phyloP scores from a whole-genome alignment of 805 yeast genomes.

The Starmerella cellae region DNA sequence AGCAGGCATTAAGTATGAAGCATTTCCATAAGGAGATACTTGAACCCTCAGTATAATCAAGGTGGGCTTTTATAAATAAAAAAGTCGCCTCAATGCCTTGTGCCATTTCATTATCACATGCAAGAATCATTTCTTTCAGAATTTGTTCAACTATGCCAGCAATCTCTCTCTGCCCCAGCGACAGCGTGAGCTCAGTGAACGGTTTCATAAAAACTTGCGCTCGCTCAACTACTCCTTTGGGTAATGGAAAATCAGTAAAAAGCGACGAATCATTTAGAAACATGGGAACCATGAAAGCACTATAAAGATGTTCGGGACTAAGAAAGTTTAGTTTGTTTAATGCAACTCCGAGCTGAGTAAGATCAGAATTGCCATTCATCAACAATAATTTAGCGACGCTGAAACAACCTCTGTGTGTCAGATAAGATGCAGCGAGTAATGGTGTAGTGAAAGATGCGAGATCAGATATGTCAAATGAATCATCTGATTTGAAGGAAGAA shows the following conservation, averaged over 20 bases:
- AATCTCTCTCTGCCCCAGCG: not conserved
- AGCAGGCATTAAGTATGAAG: not conserved
- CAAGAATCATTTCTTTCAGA: not conserved
- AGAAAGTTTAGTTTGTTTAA: not conserved
- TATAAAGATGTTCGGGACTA: not conserved
- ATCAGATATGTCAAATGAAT: not conserved
- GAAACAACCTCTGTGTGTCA: not conserved
- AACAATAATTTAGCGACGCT: not conserved
- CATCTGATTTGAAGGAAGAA: not conserved
- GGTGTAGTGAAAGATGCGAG: not conserved
- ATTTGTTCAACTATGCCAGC: not conserved
- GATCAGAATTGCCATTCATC: not conserved
- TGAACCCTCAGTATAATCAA: not conserved
- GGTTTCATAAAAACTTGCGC: not conserved
- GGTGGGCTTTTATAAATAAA: not conserved
- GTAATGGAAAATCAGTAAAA: not conserved
- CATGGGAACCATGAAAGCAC: not conserved
- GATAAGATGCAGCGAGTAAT: not conserved
- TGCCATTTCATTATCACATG: not conserved
- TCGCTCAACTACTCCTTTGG: not conserved
- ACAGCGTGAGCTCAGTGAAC: not conserved
- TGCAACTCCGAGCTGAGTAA: not conserved
- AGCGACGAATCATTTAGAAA: not conserved
- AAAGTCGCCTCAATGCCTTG: not conserved
- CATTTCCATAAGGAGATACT: not conserved